Evolutionary conservation across 768 basidiomycete genomes (phyloP).

Genomic region (Pleurotus giganteus): DNA sequence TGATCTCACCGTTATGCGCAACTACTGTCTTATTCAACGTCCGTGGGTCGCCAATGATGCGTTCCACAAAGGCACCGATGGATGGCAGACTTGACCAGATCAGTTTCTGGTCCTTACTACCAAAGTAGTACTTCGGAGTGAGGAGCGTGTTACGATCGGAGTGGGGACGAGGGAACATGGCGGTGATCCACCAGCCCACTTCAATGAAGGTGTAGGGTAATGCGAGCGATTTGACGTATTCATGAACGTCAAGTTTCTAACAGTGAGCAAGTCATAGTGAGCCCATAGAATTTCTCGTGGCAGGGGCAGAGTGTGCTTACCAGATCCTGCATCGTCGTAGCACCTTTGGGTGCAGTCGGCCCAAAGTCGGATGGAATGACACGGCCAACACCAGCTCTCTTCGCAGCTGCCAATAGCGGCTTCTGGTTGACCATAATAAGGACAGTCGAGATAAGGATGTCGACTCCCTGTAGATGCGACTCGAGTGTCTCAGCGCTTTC

Average conservation of each 20-base stretch:
- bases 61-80: constrained; percentile 26
- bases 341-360: not conserved
- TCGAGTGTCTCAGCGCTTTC: not conserved
- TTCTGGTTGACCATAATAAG: not conserved
- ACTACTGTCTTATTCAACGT: constrained; percentile 29
- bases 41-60: constrained; percentile 28
- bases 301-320: not conserved
- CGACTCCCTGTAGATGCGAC: not conserved
- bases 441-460: constrained; percentile 3
- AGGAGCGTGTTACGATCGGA: constrained; percentile 9
- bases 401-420: not conserved
- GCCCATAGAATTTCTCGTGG: not conserved
- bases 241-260: constrained; percentile 26
- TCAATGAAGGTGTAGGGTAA: constrained; percentile 29
- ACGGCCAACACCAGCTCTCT: not conserved
- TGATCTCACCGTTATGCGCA: constrained; percentile 24
- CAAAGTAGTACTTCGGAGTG: constrained; percentile 11
- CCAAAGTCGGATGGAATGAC: constrained; percentile 1
- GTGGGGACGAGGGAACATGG: constrained; percentile 13
- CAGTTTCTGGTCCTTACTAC: constrained; percentile 18
- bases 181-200: constrained; percentile 27
- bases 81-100: constrained; percentile 20
- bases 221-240: constrained; percentile 20
- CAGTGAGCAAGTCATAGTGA: not conserved
- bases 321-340: not conserved